Evolutionary conservation across 148 eudicot species (phyloP).

Genomic region (Hydrangea macrophylla): DNA sequence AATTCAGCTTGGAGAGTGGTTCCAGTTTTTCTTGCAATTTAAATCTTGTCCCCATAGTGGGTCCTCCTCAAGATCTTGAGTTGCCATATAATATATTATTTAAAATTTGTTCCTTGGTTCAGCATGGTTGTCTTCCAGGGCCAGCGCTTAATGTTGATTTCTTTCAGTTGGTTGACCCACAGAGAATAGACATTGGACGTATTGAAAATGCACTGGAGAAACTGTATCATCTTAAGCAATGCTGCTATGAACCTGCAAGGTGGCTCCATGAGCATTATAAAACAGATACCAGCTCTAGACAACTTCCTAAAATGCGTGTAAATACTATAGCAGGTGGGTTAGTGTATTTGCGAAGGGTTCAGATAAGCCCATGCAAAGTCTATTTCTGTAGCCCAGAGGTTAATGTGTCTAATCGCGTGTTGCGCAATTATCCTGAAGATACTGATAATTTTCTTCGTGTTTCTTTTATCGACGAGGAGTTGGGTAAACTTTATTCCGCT

Average conservation of each 20-base stretch:
- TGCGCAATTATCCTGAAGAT: conserved; percentile 46
- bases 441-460: conserved; percentile 82
- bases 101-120: conserved; percentile 66
- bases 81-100: conserved; percentile 63
- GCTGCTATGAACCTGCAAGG: conserved; percentile 77
- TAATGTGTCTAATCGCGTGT: conserved; percentile 76
- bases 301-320: conserved; percentile 40
- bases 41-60: conserved; percentile 62
- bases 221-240: conserved; percentile 47
- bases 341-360: conserved; percentile 67
- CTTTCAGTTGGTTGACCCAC: conserved; percentile 66
- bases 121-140: conserved; percentile 74
- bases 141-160: conserved; percentile 53
- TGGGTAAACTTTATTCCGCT: conserved; percentile 57
- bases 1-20: conserved; percentile 36
- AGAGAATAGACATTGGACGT: conserved; percentile 17
- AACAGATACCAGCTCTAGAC: conserved; percentile 26
- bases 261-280: conserved; percentile 53
- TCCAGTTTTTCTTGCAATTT: conserved; percentile 37
- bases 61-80: conserved; percentile 43
- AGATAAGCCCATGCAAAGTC: conserved; percentile 72
- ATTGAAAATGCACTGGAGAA: conserved; percentile 70
- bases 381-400: conserved; percentile 90
- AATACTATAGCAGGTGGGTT: conserved; percentile 62
- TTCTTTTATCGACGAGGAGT: conserved; percentile 87